These are phyloP conservation scores for Lathyrus aphaca DNA, from an alignment of 306 rosid genomes.

Conservation along the genomic window DNA sequence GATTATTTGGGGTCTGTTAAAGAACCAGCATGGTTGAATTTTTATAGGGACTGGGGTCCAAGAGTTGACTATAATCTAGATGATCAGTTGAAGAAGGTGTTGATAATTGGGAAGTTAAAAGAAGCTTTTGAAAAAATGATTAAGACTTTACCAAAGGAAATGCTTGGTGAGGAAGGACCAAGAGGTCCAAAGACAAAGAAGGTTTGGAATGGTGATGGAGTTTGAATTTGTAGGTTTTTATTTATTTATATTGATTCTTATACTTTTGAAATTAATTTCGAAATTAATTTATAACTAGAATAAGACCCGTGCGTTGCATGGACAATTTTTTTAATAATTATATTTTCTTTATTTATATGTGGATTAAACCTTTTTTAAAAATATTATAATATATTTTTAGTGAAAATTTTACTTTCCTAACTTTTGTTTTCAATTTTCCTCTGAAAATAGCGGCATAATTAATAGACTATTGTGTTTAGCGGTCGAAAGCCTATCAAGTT, in stretches of 20 bases:
- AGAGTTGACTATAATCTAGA: slow-evolving; percentile 46
- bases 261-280: background rate
- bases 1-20: slow-evolving; percentile 52
- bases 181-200: slow-evolving; percentile 67
- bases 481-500: too few relatives aligned
- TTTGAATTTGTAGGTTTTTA: slow-evolving; percentile 2
- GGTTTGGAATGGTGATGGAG: slow-evolving; percentile 70
- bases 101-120: slow-evolving; percentile 49
- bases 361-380: too few relatives aligned
- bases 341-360: too few relatives aligned
- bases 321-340: too few relatives aligned
- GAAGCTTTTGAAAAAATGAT: slow-evolving; percentile 31
- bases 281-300: background rate
- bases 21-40: slow-evolving; percentile 76
- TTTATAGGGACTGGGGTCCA: slow-evolving; percentile 72
- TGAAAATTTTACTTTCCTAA: too few relatives aligned
- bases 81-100: slow-evolving; percentile 48
- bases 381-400: too few relatives aligned
- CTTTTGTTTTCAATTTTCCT: too few relatives aligned
- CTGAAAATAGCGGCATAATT: too few relatives aligned
- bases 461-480: too few relatives aligned
- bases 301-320: too few relatives aligned
- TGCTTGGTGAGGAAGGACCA: slow-evolving; percentile 81
- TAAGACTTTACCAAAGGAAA: slow-evolving; percentile 54
- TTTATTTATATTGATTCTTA: background rate